Evolutionary conservation across 2,329 filamentous ascomycete genomes (phyloP).

Genomic region (Teratosphaeria gauchensis): DNA sequence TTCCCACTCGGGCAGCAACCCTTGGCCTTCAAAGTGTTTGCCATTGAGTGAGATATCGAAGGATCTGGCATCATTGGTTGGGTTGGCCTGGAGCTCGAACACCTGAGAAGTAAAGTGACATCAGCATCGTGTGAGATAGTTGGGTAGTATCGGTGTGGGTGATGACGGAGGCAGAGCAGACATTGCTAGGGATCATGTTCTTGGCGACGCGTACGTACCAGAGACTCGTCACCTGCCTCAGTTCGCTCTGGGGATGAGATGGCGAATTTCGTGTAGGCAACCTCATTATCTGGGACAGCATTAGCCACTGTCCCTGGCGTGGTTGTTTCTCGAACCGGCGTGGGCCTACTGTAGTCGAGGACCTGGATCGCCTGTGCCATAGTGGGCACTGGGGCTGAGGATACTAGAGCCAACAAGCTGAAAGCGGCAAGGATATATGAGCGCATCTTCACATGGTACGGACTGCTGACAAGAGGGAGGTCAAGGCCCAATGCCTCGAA

Average conservation of each 20-base stretch:
- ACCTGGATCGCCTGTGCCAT: constrained; percentile 6
- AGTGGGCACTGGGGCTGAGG: background rate
- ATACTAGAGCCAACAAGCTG: constrained; percentile 9
- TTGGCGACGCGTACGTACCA: constrained; percentile 24
- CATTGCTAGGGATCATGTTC: background rate
- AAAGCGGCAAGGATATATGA: constrained; percentile 17
- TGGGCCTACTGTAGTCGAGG: constrained; percentile 13
- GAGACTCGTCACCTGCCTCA: constrained; percentile 32
- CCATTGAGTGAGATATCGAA: constrained; percentile 36
- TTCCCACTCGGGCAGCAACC: constrained; percentile 22
- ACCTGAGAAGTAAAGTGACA: constrained; percentile 23
- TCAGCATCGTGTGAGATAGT: constrained; percentile 25
- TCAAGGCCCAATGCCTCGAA: background rate
- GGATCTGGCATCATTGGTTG: constrained; percentile 25
- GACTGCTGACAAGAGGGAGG: background rate
- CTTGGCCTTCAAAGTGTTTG: constrained; percentile 29
- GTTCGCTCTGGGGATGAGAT: constrained; percentile 18
- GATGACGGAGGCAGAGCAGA: background rate
- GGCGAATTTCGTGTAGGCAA: constrained; percentile 32
- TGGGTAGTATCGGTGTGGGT: background rate
- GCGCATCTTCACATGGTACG: constrained; percentile 11
- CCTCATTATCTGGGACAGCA: constrained; percentile 9
- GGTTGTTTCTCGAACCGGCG: background rate
- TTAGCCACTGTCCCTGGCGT: background rate
- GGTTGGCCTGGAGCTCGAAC: constrained; percentile 32